These are phyloP conservation scores for Xylaria hypoxylon DNA, from an alignment of 2,329 filamentous ascomycete genomes.

Conservation along the genomic window DNA sequence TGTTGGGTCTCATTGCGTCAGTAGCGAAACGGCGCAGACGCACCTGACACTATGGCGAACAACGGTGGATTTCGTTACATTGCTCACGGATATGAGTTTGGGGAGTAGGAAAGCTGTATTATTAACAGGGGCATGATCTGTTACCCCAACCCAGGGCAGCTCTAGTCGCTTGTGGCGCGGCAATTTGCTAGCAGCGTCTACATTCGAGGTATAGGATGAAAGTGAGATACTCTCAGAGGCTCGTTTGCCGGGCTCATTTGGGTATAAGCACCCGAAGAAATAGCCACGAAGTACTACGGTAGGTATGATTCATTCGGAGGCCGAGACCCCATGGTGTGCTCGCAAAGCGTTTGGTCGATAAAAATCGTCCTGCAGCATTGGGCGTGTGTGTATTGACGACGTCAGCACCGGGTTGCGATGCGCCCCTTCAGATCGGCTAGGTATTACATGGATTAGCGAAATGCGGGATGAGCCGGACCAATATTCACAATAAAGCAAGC, in stretches of 20 bases:
- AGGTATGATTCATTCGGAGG: constrained; percentile 29
- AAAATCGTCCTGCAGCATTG: constrained; percentile 5
- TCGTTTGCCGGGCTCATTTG: not conserved
- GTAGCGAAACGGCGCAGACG: constrained; percentile 30
- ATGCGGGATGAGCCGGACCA: constrained; percentile 37
- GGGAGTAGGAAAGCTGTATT: constrained; percentile 17
- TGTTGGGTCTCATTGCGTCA: constrained; percentile 36
- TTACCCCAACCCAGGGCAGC: constrained; percentile 38
- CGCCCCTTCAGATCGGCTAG: constrained; percentile 26
- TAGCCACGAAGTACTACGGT: constrained; percentile 9
- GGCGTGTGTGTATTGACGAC: constrained; percentile 31
- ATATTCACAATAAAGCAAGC: constrained; percentile 7
- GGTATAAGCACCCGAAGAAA: constrained; percentile 12
- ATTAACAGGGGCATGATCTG: constrained; percentile 26
- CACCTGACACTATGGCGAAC: constrained; percentile 19
- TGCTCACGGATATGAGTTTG: constrained; percentile 9
- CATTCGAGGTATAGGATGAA: constrained; percentile 7
- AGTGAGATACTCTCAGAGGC: constrained; percentile 1
- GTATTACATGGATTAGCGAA: constrained; percentile 33
- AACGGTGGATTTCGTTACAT: constrained; percentile 13
- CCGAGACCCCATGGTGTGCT: constrained; percentile 36
- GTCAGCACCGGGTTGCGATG: constrained; percentile 30
- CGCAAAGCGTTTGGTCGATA: constrained; percentile 28
- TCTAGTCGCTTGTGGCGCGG: constrained; percentile 23
- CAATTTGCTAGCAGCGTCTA: constrained; percentile 10